Base-by-base conservation (phyloP, 208 protist genomes). In the Wallacemonas sp. region DNA sequence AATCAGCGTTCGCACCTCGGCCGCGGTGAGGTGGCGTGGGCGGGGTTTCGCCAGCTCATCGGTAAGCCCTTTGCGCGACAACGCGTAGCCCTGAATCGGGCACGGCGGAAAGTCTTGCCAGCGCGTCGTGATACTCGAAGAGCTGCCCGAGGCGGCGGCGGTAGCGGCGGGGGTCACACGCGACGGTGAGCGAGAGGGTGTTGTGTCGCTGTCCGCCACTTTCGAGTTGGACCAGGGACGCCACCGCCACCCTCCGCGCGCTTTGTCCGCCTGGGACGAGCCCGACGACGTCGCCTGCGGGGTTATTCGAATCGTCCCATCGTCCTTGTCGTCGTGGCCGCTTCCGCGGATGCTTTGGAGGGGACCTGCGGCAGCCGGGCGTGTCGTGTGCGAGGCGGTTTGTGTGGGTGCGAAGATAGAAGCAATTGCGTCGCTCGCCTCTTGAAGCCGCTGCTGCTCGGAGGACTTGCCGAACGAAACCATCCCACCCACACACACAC, bases 71-170 rank as follows among this genome's bases (percentile, higher is more conserved):
- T 74, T 41, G 29, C 68, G 21, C 9, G 62, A 75, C 52, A 86
- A 60, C 36, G 63, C 41, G 66, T 89, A 94, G 1, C 89, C 89
- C 21, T 68, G 59, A 32, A 94, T 76, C 0, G 89, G 89, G 58
- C 73, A 89, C 0, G 74, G 63, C 34, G 85, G 83, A 8, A 92
- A 37, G 6, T 66, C 64, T 21, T 53, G 26, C 27, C 48, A 61
- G 55, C 37, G 44, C 15, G 58, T 60, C 3, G 50, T 36, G 15
- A 38, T 9, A 9, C 15, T 8, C 46, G 46, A 21, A 19, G 3
- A 29, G 5, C 15, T 42, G 33, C 52, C 19, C 9, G 24, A 19
- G 8, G 50, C 24, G 10, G 50, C 50, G 1, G 1, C 17, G 2
- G 50, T 57, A 1, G 2, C 6, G 34, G 29, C 3, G 2, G 12